These are phyloP conservation scores for Cairneyella variabilis DNA, from an alignment of 495 filamentous ascomycete species.

Conservation along the genomic window DNA sequence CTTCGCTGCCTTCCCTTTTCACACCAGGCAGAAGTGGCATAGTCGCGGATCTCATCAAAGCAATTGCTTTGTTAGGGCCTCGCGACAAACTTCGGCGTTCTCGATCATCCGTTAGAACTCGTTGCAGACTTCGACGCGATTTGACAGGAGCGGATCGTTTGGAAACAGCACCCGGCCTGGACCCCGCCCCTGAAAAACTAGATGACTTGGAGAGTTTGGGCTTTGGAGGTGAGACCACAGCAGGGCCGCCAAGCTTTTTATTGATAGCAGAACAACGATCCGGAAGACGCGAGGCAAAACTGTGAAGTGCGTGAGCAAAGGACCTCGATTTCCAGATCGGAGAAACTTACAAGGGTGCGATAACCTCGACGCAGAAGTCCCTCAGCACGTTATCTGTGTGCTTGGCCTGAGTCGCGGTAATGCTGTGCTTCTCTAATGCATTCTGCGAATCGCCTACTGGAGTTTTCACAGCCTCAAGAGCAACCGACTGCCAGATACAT, in stretches of 20 bases:
- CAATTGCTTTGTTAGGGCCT: slow-evolving; percentile 46
- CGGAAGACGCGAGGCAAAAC: slow-evolving; percentile 79
- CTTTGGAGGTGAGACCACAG: slow-evolving; percentile 58
- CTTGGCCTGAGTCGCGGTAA: neutral
- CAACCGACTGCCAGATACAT: slow-evolving; percentile 94
- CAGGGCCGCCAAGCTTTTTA: slow-evolving; percentile 79
- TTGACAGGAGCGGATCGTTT: slow-evolving; percentile 47
- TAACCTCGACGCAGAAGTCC: slow-evolving; percentile 88
- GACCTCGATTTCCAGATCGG: neutral
- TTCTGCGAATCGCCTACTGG: neutral
- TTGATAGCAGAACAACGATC: slow-evolving; percentile 75
- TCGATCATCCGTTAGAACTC: slow-evolving; percentile 67
- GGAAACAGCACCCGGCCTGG: slow-evolving; percentile 52
- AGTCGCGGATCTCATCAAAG: slow-evolving; percentile 68
- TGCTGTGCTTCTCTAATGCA: neutral
- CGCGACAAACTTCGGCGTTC: slow-evolving; percentile 37
- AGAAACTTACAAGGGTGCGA: slow-evolving; percentile 76
- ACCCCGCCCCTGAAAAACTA: slow-evolving; percentile 21
- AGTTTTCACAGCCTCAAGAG: slow-evolving; percentile 36
- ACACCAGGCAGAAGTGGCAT: slow-evolving; percentile 50
- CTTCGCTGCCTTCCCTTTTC: slow-evolving; percentile 64
- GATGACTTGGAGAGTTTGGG: slow-evolving; percentile 40
- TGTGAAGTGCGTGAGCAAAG: slow-evolving; percentile 23
- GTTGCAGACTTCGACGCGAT: slow-evolving; percentile 59
- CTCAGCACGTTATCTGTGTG: slow-evolving; percentile 32